These are phyloP conservation scores for Vigna unguiculata DNA, from an alignment of 306 rosid species.

Conservation along the genomic window DNA sequence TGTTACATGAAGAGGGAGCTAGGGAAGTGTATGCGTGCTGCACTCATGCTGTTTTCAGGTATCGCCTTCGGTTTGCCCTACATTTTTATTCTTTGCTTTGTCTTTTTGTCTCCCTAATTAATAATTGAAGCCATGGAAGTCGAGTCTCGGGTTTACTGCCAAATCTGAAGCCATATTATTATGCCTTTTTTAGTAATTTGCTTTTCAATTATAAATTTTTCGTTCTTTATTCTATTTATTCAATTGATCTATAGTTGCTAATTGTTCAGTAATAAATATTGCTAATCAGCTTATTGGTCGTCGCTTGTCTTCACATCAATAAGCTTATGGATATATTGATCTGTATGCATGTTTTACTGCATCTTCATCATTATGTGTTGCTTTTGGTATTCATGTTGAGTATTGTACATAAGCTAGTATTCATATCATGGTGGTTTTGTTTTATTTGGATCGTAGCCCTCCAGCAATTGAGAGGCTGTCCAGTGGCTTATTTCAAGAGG, in stretches of 20 bases:
- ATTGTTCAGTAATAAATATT: background rate
- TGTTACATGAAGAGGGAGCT: constrained; percentile 93
- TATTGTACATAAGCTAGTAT: background rate
- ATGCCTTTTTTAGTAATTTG: background rate
- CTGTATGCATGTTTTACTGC: background rate
- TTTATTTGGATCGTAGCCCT: constrained; percentile 61
- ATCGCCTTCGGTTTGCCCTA: constrained; percentile 28
- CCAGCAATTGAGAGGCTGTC: constrained; percentile 95
- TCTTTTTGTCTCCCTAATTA: background rate
- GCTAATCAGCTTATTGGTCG: background rate
- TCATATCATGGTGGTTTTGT: constrained; percentile 25
- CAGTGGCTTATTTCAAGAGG: constrained; percentile 89
- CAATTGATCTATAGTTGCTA: background rate
- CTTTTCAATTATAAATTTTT: background rate
- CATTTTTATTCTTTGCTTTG: constrained; percentile 4
- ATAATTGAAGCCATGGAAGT: background rate
- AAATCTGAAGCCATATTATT: constrained; percentile 14
- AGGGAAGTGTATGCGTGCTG: constrained; percentile 99
- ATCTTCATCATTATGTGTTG: constrained; percentile 11
- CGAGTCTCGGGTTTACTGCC: background rate
- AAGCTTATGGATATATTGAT: constrained; percentile 1
- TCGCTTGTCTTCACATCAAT: background rate
- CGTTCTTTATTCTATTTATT: background rate
- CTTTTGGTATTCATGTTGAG: background rate
- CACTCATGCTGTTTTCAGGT: constrained; percentile 96